These are phyloP conservation scores for Rubus parviflorus DNA, from an alignment of 306 rosid species.

Conservation along the genomic window DNA sequence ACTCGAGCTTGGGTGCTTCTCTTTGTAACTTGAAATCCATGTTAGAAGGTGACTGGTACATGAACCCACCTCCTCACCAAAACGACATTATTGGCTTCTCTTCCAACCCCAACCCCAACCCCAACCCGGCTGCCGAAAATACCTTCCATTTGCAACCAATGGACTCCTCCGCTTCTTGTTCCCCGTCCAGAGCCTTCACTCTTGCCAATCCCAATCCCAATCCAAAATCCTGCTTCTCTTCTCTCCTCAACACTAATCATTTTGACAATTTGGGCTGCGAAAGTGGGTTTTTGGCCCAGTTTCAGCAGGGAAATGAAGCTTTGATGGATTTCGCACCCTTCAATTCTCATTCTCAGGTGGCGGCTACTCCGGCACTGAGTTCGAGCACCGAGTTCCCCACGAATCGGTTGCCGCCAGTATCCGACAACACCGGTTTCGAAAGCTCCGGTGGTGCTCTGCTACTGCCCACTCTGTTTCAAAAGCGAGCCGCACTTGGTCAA, in stretches of 20 bases:
- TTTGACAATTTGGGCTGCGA: constrained; percentile 47
- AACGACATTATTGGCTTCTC: constrained; percentile 32
- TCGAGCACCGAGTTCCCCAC: constrained; percentile 32
- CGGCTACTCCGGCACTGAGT: too few species aligned
- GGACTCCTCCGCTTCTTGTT: too few species aligned
- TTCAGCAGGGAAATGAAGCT: constrained; percentile 25
- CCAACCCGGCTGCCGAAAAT: too few species aligned
- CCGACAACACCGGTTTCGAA: constrained; percentile 35
- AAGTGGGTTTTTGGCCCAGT: constrained; percentile 31
- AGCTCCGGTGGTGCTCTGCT: constrained; percentile 45
- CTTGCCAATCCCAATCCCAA: too few species aligned
- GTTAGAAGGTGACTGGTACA: constrained; percentile 64
- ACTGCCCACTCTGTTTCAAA: constrained; percentile 68
- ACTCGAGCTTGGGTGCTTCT: too few species aligned
- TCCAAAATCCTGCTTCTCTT: too few species aligned
- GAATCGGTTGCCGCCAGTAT: constrained; percentile 26
- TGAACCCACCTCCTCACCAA: constrained; percentile 32
- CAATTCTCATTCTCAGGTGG: too few species aligned
- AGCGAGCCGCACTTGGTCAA: constrained; percentile 51
- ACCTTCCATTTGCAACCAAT: too few species aligned
- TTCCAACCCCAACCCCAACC: too few species aligned
- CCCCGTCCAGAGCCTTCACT: too few species aligned
- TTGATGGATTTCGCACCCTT: constrained; percentile 40
- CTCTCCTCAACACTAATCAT: constrained; percentile 8
- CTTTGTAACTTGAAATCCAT: constrained; percentile 54